Evolutionary conservation across 352 stramenopile species (phyloP).

Genomic region (Globisporangium spiculum): DNA sequence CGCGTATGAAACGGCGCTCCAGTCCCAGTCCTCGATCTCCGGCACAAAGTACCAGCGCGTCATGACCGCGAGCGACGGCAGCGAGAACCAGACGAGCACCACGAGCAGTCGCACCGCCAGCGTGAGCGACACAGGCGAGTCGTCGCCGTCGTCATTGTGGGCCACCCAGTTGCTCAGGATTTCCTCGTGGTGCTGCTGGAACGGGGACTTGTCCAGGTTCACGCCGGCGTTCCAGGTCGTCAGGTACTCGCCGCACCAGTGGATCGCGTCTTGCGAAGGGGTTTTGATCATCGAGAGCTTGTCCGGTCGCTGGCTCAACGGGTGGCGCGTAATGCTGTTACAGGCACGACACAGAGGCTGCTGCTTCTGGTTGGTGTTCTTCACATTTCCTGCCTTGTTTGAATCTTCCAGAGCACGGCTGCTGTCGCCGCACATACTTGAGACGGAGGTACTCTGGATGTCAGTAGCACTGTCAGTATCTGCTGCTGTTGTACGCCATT

Average conservation of each 20-base stretch:
- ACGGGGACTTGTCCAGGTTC: conserved; percentile 16
- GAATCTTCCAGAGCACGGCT: not conserved
- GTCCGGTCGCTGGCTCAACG: not conserved
- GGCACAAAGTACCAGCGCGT: conserved; percentile 10
- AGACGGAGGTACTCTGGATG: not conserved
- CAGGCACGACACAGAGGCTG: conserved; percentile 6
- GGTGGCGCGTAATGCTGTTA: not conserved
- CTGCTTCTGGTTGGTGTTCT: not conserved
- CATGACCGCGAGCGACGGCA: conserved; percentile 14
- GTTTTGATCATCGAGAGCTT: conserved; percentile 19
- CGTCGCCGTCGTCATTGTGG: not conserved
- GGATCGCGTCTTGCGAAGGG: conserved; percentile 9
- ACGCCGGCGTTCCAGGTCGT: not conserved
- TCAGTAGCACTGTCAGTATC: not conserved
- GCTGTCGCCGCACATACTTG: not conserved
- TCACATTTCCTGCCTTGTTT: not conserved
- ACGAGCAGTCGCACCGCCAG: conserved; percentile 19
- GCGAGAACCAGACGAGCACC: conserved; percentile 26
- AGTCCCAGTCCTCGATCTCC: conserved; percentile 12
- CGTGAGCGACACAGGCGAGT: conserved; percentile 5
- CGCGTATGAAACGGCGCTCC: conserved; percentile 4
- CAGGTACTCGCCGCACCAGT: conserved; percentile 29
- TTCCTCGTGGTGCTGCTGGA: conserved; percentile 25
- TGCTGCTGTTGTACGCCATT: not conserved
- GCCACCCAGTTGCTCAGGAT: conserved; percentile 15